Evolutionary conservation across 2,329 filamentous ascomycete species (phyloP), one percentile per base, ranked within the genome.

Genomic region (Fusarium sp.): DNA sequence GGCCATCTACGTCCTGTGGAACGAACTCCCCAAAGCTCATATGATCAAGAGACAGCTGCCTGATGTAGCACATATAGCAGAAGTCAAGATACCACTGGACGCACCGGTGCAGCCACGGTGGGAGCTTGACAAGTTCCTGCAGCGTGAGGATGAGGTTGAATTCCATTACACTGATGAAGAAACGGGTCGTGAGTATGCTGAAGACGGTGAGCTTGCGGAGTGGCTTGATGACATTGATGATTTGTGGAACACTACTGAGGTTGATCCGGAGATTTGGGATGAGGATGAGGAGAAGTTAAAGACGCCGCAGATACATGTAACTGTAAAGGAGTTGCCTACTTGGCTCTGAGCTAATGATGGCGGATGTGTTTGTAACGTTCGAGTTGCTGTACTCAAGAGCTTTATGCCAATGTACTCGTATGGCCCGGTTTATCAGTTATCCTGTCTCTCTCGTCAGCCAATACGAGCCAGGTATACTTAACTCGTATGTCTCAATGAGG

Each of bases 1-100:
- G 45, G 55, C 56, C 13, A 45, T 81, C 24, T 75, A 69, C 22
- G 62, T 69, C 24, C 42, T 81, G 24, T 80, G 78, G 78, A 76
- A 74, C 26, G 20, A 63, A 24, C 52, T 76, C 28, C 79, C 76
- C 9, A 54, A 52, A 12, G 42, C 28, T 7, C 35, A 36, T n/a
- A 48, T 20, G 22, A 45, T 35, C 33, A n/a, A 38, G 11, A 20
- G 15, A 9, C 28, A 33, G 17, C 10, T 49, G 20, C 41, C 55
- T 14, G 31, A 47, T 2, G 24, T 36, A n/a, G 45, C 47, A 20
- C 24, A 42, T 7, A 20, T 44, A 20, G 45, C 47, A n/a, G 28
- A 42, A 2, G 15, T 41, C 44, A 22, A 20, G 13, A 44, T 26
- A 28, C 33, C 38, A 11, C 15, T 35, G 22, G 24, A 45, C 18